phyloP scores from a whole-genome alignment of 371 early-diverging fungal species.

The Fennellomyces sp. region DNA sequence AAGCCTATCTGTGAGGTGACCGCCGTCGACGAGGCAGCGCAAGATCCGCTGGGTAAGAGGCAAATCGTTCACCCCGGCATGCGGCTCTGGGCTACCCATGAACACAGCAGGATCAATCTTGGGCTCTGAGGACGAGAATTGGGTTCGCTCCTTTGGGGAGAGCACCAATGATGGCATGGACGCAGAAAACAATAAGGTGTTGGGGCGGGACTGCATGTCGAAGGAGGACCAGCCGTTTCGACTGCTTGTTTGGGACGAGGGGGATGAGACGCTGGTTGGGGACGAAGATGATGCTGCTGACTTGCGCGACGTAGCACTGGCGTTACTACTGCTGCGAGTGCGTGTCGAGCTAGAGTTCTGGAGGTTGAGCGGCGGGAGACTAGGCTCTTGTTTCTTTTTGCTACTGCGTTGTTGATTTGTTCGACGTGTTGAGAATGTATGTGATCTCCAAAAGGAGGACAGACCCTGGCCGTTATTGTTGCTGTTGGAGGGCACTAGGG shows the following conservation, averaged over 20 bases:
- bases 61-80: not conserved
- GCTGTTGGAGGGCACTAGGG: not conserved
- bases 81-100: not conserved
- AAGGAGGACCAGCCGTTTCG: constrained; percentile 6
- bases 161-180: constrained; percentile 1
- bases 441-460: constrained; percentile 12
- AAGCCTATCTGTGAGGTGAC: constrained; percentile 25
- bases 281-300: not conserved
- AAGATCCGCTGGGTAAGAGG: constrained; percentile 18
- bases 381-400: not conserved
- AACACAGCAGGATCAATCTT: not conserved
- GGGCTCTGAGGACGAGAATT: not conserved
- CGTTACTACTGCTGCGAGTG: constrained; percentile 1
- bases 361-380: not conserved
- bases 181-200: not conserved
- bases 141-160: not conserved
- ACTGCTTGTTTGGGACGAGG: constrained; percentile 9
- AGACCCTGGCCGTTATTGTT: not conserved
- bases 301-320: not conserved
- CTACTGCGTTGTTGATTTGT: not conserved
- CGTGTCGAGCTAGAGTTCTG: constrained; percentile 1
- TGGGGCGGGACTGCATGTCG: not conserved
- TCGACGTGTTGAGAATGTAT: constrained; percentile 1
- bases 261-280: constrained; percentile 3
- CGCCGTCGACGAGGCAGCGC: constrained; percentile 31